These are phyloP conservation scores for Cadophora sp. DNA, from an alignment of 2,329 filamentous ascomycete species.

Conservation along the genomic window DNA sequence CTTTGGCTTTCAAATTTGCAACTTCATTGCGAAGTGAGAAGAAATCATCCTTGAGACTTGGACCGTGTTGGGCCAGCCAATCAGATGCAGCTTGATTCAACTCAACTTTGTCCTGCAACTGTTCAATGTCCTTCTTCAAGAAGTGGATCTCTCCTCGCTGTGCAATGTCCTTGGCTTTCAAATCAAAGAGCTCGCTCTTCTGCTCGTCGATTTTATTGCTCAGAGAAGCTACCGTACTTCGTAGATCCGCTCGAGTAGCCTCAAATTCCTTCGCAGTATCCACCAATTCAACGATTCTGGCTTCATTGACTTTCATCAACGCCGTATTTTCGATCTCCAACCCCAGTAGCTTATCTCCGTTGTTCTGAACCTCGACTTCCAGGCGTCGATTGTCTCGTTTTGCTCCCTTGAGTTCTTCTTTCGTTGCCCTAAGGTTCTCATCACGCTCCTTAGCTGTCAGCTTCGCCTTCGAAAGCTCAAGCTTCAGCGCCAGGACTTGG, in stretches of 20 bases:
- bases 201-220: not conserved
- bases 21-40: not conserved
- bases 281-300: not conserved
- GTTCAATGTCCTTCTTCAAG: slow-evolving; percentile 5
- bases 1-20: not conserved
- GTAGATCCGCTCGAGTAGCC: not conserved
- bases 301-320: not conserved
- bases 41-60: not conserved
- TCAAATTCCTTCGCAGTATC: not conserved
- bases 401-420: not conserved
- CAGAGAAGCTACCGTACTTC: not conserved
- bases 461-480: slow-evolving; percentile 1
- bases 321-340: not conserved
- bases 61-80: slow-evolving; percentile 3
- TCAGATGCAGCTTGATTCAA: not conserved
- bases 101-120: not conserved
- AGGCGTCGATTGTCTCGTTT: not conserved
- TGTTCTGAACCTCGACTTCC: too few relatives aligned
- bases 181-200: not conserved
- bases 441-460: not conserved
- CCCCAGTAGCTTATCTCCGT: not conserved
- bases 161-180: not conserved
- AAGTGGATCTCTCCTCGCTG: slow-evolving; percentile 4
- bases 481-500: not conserved
- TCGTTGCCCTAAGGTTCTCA: not conserved